Base-by-base conservation (phyloP, 176 grass and related monocot genomes). In the Raddia distichophylla region DNA sequence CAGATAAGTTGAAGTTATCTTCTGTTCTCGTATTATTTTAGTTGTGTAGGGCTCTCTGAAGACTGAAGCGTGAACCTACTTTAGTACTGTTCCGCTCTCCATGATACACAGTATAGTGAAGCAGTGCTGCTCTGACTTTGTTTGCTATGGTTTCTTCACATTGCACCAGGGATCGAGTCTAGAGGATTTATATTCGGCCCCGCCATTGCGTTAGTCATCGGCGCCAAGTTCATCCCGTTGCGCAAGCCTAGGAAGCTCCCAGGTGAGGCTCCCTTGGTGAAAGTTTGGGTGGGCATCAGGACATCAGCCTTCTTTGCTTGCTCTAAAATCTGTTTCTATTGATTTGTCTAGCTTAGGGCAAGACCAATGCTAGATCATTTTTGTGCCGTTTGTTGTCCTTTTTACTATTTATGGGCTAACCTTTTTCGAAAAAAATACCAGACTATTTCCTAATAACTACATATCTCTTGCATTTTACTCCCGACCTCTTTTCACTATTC, bases 131-230 rank as follows among this genome's bases (percentile, higher is more conserved):
- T 56, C 47, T 76, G 10, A 85, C 64, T 6, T 72, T 72, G 73
- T 18, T 18, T 61, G 8, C 5, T 73, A 2, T 19, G 13, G n/a
- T 59, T 50, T 13, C 27, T 43, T 64, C 52, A 22, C n/a, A 8
- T 69, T 81, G 3, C 12, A 62, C 7, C 75, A 98, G 95, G 95
- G 76, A 92, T 98, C 61, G 92, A 98, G 86, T 92, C 95, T 0
- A 87, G 94, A 77, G 95, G 95, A 56, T 98, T 98, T 43, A 93
- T 98, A 71, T 94, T 98, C 86, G 95, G 95, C 82, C 82, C 95
- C 5, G 85, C 95, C 0, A 87, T 98, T 37, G 95, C 95, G 0
- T 32, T 98, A 53, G 86, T 88, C 5, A 83, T 98, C 52, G 90
- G 92, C 19, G 95, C 92, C 27, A 98, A 98, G 49, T 98, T 98